Evolutionary conservation across 257 asterid genomes (phyloP), one percentile per base, ranked within the genome.

Genomic region (Agastache rugosa): DNA sequence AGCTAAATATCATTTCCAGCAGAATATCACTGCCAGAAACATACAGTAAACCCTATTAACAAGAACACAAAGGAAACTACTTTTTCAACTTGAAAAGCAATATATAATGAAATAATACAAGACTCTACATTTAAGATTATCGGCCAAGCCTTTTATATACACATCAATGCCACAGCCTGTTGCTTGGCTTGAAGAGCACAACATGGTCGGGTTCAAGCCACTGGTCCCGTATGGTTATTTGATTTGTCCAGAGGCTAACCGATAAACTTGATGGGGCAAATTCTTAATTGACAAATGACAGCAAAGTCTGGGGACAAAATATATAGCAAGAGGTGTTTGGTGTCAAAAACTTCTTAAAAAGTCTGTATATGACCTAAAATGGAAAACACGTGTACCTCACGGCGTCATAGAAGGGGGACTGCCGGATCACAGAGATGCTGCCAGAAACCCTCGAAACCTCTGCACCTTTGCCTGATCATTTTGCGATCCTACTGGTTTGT

Each of bases 371-470:
- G 47, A 45, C 61, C 25, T 17, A 16, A 79, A n/a, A 34, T 0
- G n/a, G 59, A 34, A 69, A 37, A 31, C 9, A 17, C 5, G 20
- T n/a, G 16, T 80, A 79, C 85, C 84, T 77, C 75, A 67, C 42
- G 72, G 74, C 50, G 17, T 72, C 61, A 31, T 69, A 69, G 47
- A 47, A 58, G 20, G 19, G 11, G 71, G 60, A 34, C 22, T 3
- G 35, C 48, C 17, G 31, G 41, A 74, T 77, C 81, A 80, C 39
- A 42, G 60, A 73, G 86, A 84, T 35, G 92, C 84, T 50, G 75
- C 55, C 85, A 87, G 75, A 70, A 81, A 83, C 69, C 77, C 78
- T 66, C 78, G 87, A 54, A 90, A 93, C 67, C 83, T 73, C 71
- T 87, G 81, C 73, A 81, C 87, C 77, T 58, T 76, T 10, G 62